These are phyloP conservation scores for Canariomyces notabilis DNA, from an alignment of 2,329 filamentous ascomycete species.

Conservation along the genomic window DNA sequence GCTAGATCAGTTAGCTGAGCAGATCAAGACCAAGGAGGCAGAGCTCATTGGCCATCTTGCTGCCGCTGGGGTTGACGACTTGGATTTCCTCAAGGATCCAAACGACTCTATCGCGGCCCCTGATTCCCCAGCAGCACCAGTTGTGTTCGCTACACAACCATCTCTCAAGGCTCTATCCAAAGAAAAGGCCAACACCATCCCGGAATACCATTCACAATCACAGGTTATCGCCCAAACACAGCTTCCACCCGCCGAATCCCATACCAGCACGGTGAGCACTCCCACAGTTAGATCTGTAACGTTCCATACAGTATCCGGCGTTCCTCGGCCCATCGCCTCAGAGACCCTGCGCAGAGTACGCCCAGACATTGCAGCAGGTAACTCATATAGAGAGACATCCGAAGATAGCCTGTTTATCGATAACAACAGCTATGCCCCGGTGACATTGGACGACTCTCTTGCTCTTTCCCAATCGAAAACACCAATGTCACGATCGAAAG, in stretches of 20 bases:
- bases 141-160: constrained; percentile 44
- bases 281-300: not conserved
- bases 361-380: not conserved
- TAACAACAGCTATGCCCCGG: constrained; percentile 20
- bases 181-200: constrained; percentile 29
- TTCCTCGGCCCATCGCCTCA: not conserved
- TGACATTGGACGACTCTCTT: constrained; percentile 19
- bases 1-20: constrained; percentile 44
- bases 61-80: constrained; percentile 42
- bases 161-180: constrained; percentile 29
- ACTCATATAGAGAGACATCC: not conserved
- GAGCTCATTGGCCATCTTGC: constrained; percentile 38
- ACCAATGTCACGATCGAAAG: not conserved
- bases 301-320: not conserved
- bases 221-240: constrained; percentile 47
- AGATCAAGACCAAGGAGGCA: constrained; percentile 41
- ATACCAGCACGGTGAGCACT: not conserved
- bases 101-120: constrained; percentile 26
- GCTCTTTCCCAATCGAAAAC: not conserved
- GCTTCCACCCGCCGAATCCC: not conserved
- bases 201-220: constrained; percentile 36
- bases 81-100: constrained; percentile 33
- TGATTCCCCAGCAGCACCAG: constrained; percentile 26
- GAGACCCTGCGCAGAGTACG: not conserved
- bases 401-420: constrained; percentile 13